A percentile compares a stretch with the other conserved stretches of the same genome.
phyloP scores from a whole-genome alignment of 108 stramenopile genomes.

The Chaetoceros muelleri region DNA sequence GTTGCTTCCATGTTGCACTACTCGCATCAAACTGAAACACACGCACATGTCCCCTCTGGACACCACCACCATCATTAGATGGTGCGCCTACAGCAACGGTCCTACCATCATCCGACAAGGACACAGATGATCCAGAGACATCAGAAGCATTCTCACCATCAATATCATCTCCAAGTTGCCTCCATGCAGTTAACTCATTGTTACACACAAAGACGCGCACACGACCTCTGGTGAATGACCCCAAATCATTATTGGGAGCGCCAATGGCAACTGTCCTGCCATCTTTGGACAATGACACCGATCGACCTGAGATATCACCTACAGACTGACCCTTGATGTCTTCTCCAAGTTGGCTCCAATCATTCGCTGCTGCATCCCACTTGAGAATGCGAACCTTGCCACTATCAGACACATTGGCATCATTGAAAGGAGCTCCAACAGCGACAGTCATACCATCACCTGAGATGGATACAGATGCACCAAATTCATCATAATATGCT shows the following conservation, averaged over 20 bases:
- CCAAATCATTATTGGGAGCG: neutral
- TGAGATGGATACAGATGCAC: conserved; percentile 9
- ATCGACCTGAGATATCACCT: neutral
- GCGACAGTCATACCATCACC: conserved; percentile 6
- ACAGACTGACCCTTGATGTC: neutral
- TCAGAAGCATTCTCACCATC: neutral
- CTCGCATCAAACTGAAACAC: neutral
- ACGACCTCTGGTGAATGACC: neutral
- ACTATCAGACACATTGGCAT: neutral
- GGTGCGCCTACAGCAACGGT: conserved; percentile 33
- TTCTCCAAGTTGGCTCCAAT: neutral
- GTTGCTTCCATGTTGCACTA: neutral
- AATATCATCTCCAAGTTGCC: neutral
- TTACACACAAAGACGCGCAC: neutral
- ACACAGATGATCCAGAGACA: conserved; percentile 26
- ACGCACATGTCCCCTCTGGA: neutral
- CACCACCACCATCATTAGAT: conserved; percentile 1
- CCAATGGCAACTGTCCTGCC: neutral
- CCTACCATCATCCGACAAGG: conserved; percentile 16
- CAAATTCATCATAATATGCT: conserved; percentile 6
- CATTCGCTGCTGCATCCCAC: no score
- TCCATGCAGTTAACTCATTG: neutral
- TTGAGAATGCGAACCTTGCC: neutral
- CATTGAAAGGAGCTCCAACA: neutral
- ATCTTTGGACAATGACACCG: neutral